Evolutionary conservation across 805 yeast genomes (phyloP), one percentile per base, ranked within the genome.

Genomic region (Candida piceae): DNA sequence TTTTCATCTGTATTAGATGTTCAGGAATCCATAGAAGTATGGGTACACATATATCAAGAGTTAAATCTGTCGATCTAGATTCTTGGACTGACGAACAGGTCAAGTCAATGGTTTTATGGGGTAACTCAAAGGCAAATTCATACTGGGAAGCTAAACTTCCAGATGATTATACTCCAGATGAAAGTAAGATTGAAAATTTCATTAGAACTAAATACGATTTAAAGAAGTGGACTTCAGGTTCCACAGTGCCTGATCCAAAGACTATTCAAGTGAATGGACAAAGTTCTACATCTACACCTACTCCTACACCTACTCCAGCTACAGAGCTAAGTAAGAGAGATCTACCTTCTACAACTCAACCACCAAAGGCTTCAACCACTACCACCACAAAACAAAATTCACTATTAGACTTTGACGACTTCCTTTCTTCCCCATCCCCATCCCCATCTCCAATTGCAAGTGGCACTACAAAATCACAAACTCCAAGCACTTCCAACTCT

Each of bases 11-110:
- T 61, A 90, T 90, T 46, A 72, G 93, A 51, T 90, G 98, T 62
- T 89, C 97, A 1, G 98, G 98, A 2, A 84, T 90, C 44, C 98
- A 90, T 58, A 72, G 97, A 55, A 77, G 90, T 35, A 78, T 90
- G 81, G 97, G 98, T 1, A 89, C 97, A 0, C 98, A 90, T 62
- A 87, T 90, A 32, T 81, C 95, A 20, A 74, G 86, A 54, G 97
- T 93, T 34, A 86, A 93, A 56, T 83, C 95, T 5, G 94, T 90
- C 26, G 97, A 93, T 63, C 70, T 90, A 52, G 97, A 90, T 57
- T 83, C 94, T 1, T 90, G 98, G 98, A 84, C 93, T 5, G 96
- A 88, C 50, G 95, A 84, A 53, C 96, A 93, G 58, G 76, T 87
- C 21, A 78, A 72, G 42, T 76, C 76, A 44, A 79, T 93, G 83